Evolutionary conservation across 805 yeast genomes (phyloP).

Genomic region (Kodamaea hsintzibuensis): DNA sequence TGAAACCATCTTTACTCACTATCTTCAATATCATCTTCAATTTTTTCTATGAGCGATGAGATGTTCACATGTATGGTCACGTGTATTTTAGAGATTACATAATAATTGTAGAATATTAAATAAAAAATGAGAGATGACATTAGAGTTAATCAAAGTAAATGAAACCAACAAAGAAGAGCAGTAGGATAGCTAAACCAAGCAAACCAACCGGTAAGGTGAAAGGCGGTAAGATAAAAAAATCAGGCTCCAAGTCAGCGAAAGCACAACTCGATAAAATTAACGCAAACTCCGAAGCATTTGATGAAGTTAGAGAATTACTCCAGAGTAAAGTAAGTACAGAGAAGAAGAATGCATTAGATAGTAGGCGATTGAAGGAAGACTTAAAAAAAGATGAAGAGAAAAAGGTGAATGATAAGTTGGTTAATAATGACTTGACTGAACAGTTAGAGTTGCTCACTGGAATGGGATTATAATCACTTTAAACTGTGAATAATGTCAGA

Average conservation of each 20-base stretch:
- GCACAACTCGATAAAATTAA: constrained; percentile 35
- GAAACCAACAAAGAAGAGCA: constrained; percentile 2
- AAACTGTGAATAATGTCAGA: not conserved
- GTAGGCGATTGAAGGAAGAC: constrained; percentile 36
- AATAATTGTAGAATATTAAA: too few species aligned
- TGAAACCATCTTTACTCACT: constrained; percentile 65
- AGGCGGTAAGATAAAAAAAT: constrained; percentile 14
- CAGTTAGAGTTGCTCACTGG: constrained; percentile 52
- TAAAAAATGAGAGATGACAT: not conserved
- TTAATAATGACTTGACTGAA: constrained; percentile 42
- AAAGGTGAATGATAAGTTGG: constrained; percentile 27
- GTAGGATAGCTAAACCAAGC: not conserved
- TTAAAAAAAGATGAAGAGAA: constrained; percentile 37
- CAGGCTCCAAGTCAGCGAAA: constrained; percentile 31
- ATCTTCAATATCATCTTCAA: not conserved
- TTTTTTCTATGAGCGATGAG: constrained; percentile 1
- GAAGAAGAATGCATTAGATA: constrained; percentile 34
- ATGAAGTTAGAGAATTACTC: constrained; percentile 19
- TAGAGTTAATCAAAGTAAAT: not conserved
- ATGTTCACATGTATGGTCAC: not conserved
- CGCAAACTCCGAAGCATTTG: constrained; percentile 25
- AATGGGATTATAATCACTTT: constrained; percentile 29
- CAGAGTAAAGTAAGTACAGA: constrained; percentile 15
- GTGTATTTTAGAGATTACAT: not conserved
- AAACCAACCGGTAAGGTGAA: constrained; percentile 3